phyloP scores from a whole-genome alignment of 495 filamentous ascomycete species.

The Bryoglossum gracile region DNA sequence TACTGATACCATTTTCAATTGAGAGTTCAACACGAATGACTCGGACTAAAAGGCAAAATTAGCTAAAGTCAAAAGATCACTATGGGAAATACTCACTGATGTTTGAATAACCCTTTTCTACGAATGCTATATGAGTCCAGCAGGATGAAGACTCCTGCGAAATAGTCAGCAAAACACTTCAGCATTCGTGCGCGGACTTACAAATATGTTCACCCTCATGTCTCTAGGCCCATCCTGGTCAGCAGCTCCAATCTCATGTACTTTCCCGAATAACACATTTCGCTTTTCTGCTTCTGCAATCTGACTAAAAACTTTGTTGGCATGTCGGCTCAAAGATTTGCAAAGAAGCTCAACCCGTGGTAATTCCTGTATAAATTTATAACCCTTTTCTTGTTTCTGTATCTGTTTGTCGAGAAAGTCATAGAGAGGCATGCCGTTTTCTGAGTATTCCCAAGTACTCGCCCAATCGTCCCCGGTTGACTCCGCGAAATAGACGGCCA shows the following conservation, averaged over 20 bases:
- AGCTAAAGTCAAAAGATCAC: background rate
- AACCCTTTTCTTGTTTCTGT: constrained; percentile 33
- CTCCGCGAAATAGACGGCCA: constrained; percentile 35
- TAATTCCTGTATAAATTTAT: constrained; percentile 32
- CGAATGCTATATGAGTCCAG: constrained; percentile 32
- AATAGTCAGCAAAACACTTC: background rate
- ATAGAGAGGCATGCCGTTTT: constrained; percentile 32
- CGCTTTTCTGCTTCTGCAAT: constrained; percentile 49
- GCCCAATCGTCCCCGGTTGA: constrained; percentile 26
- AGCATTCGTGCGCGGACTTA: background rate
- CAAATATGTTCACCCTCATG: constrained; percentile 23
- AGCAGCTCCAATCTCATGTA: constrained; percentile 31
- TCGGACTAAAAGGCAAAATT: constrained; percentile 32
- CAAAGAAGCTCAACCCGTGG: constrained; percentile 39
- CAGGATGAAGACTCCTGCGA: constrained; percentile 27
- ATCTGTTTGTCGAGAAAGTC: constrained; percentile 42
- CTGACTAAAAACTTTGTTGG: constrained; percentile 37
- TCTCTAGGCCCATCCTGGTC: constrained; percentile 25
- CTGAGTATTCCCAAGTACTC: constrained; percentile 7
- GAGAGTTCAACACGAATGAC: constrained; percentile 34
- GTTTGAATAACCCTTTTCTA: constrained; percentile 14
- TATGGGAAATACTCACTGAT: background rate
- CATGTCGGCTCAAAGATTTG: constrained; percentile 33
- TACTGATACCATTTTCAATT: constrained; percentile 39
- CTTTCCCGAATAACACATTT: constrained; percentile 44